These are phyloP conservation scores for Xylariaceae sp. DNA, from an alignment of 2,329 filamentous ascomycete genomes.

Conservation along the genomic window DNA sequence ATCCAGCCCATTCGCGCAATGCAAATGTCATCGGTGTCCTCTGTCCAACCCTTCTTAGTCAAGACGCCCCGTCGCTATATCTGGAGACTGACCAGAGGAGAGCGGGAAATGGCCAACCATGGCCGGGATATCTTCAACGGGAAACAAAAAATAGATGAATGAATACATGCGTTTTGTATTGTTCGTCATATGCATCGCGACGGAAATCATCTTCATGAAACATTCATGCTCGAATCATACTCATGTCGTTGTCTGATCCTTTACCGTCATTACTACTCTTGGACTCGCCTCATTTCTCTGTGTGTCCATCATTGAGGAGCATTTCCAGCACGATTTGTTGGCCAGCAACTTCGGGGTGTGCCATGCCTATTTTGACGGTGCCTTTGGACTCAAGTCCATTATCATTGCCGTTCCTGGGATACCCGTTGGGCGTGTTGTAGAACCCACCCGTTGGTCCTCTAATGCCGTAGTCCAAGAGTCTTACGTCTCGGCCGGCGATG, in stretches of 20 bases:
- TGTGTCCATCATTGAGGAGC: conserved; percentile 83
- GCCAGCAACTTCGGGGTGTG: conserved; percentile 81
- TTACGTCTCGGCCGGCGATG: conserved; percentile 86
- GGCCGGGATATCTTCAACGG: neutral
- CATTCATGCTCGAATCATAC: no score
- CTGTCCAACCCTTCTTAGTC: no score
- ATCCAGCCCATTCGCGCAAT: no score
- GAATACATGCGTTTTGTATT: neutral
- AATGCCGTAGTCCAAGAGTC: conserved; percentile 83
- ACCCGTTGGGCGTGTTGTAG: conserved; percentile 27
- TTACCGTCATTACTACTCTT: neutral
- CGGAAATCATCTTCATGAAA: neutral
- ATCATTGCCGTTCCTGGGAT: conserved; percentile 35
- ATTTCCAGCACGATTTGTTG: conserved; percentile 90
- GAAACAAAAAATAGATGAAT: neutral
- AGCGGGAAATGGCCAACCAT: no score
- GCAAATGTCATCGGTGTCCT: no score
- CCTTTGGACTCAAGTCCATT: conserved; percentile 54
- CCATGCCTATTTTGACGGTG: conserved; percentile 92
- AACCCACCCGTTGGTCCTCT: conserved; percentile 57
- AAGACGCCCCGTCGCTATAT: no score
- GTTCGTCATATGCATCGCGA: neutral
- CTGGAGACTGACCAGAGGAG: no score
- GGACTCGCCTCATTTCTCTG: conserved; percentile 41
- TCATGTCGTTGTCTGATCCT: neutral